These are phyloP conservation scores for Blepharisma undulans DNA, from an alignment of 169 alveolate species.

Conservation along the genomic window DNA sequence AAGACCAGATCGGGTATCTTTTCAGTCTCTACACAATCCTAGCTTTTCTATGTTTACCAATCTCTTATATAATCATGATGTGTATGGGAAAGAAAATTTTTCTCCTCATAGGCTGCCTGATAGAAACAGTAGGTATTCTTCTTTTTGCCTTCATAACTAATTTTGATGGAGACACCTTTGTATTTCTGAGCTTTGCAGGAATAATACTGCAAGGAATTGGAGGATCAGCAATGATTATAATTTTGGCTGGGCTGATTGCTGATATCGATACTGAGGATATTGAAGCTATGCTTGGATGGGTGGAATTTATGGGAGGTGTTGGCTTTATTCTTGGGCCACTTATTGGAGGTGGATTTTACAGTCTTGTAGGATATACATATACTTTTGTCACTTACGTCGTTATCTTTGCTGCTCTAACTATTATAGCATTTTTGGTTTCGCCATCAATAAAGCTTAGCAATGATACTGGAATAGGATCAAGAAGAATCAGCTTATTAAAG, in stretches of 20 bases:
- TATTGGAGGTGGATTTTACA: constrained; percentile 15
- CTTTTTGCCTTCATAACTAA: constrained; percentile 10
- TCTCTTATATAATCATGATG: constrained; percentile 8
- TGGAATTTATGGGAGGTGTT: constrained; percentile 40
- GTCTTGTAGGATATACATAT: constrained; percentile 18
- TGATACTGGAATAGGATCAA: not conserved
- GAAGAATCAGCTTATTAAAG: not conserved
- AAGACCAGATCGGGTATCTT: constrained; percentile 8
- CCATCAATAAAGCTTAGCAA: not conserved
- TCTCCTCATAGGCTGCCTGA: constrained; percentile 12
- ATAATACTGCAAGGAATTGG: constrained; percentile 29
- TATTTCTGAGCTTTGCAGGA: not conserved
- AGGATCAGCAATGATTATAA: constrained; percentile 31
- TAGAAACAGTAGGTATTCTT: constrained; percentile 18
- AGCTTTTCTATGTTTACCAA: constrained; percentile 18
- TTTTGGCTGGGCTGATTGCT: constrained; percentile 28
- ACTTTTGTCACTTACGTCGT: not conserved
- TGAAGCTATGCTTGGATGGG: constrained; percentile 20
- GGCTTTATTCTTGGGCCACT: constrained; percentile 34
- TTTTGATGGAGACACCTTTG: constrained; percentile 20
- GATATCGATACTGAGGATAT: constrained; percentile 24
- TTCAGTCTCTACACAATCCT: constrained; percentile 36
- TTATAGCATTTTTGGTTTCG: not conserved
- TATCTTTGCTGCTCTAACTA: not conserved
- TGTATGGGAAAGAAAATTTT: constrained; percentile 18